phyloP scores from a whole-genome alignment of 2,329 filamentous ascomycete species.

The Tympanopsis confertula region DNA sequence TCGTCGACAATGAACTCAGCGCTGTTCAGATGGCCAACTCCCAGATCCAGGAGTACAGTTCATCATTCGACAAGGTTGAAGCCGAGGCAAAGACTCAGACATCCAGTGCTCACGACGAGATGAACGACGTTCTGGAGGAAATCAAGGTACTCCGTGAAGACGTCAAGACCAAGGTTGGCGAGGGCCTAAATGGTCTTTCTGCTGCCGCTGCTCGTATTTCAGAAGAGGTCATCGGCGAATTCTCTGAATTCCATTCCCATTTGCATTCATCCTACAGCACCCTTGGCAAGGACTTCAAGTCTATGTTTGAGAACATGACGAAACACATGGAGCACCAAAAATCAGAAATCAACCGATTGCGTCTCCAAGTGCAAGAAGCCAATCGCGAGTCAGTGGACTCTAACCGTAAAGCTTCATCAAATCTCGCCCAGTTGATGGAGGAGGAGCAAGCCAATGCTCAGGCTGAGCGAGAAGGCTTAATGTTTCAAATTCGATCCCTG shows the following conservation, averaged over 20 bases:
- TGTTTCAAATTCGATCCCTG: slow-evolving; percentile 67
- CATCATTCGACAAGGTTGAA: slow-evolving; percentile 56
- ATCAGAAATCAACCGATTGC: slow-evolving; percentile 61
- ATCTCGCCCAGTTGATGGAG: slow-evolving; percentile 58
- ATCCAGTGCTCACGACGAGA: slow-evolving; percentile 62
- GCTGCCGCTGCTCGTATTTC: slow-evolving; percentile 79
- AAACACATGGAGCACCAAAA: slow-evolving; percentile 67
- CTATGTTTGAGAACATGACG: slow-evolving; percentile 70
- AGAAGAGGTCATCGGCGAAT: slow-evolving; percentile 75
- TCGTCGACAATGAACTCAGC: slow-evolving; percentile 64
- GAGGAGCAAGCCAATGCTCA: slow-evolving; percentile 67
- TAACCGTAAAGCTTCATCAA: slow-evolving; percentile 52
- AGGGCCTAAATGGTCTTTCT: slow-evolving; percentile 73
- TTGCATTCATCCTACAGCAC: slow-evolving; percentile 67
- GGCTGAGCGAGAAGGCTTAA: slow-evolving; percentile 61
- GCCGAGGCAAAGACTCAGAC: slow-evolving; percentile 58
- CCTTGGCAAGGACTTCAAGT: slow-evolving; percentile 76
- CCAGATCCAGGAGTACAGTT: slow-evolving; percentile 59
- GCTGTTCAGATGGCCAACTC: slow-evolving; percentile 60
- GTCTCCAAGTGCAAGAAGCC: slow-evolving; percentile 60
- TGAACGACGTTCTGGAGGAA: slow-evolving; percentile 84
- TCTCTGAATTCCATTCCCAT: slow-evolving; percentile 67
- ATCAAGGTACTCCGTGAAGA: slow-evolving; percentile 82
- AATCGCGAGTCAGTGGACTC: slow-evolving; percentile 57
- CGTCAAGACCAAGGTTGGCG: slow-evolving; percentile 75